Base-by-base conservation (phyloP, 2,329 filamentous ascomycete species). In the Fusarium tanahbumbuense region DNA sequence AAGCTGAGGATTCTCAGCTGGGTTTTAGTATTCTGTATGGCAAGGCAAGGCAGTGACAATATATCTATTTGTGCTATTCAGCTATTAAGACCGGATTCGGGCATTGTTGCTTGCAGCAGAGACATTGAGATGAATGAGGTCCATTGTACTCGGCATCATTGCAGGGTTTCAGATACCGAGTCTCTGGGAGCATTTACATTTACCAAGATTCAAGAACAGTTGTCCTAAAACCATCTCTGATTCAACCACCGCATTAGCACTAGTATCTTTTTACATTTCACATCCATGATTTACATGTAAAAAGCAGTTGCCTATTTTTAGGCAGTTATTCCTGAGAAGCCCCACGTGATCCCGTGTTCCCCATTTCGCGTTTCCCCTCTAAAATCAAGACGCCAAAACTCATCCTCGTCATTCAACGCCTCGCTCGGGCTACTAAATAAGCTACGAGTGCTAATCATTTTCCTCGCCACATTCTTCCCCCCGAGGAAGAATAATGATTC, bases 281-380 rank as follows among this genome's bases (percentile, higher is more conserved):
- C 34, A n/a, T 37, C 18, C 34, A 37, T 12, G 34, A n/a, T 12
- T 12, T 37, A 37, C 34, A n/a, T 37, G 34, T 37, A 37, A n/a
- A 37, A 37, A n/a, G 5, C 22, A 15, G 20, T 27, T 5, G 20
- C 32, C 30, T 28, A 48, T 44, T 41, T 56, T 50, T 28, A 52
- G 64, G 47, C 64, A 57, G 64, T 20, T 56, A 42, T 42, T 8
- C 18, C 44, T 55, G 22, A 20, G 50, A 8, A 3, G 5, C 11
- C 13, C 25, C 74, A 76, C 74, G 74, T 76, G 74, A 76, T 70
- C 62, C 44, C 72, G 74, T 66, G 74, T 58, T 37, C 32, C 50
- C 42, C 25, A 48, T 75, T 69, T 64, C 73, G 73, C 56, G 41
- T 56, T 56, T 50, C n/a, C 34, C 18, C 22, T 27, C 56, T 27